Evolutionary conservation across 1,284 basidiomycete genomes (phyloP).

Genomic region (Rhizoctonia solani): DNA sequence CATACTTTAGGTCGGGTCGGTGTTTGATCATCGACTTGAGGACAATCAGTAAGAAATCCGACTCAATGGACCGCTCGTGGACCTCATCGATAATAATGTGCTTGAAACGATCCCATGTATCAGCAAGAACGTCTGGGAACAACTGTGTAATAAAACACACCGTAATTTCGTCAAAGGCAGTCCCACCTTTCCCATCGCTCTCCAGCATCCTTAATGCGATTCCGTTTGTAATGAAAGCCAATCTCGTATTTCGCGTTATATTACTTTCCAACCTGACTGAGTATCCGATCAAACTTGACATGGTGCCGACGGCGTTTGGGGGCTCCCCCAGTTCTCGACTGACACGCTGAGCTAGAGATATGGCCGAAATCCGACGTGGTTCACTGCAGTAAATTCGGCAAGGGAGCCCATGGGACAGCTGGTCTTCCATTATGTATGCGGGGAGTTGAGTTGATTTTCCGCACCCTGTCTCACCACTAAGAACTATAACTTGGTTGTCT

Average conservation of each 20-base stretch:
- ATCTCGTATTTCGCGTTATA: constrained; percentile 75
- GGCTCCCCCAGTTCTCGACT: constrained; percentile 91
- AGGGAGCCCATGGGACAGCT: constrained; percentile 76
- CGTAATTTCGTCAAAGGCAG: constrained; percentile 92
- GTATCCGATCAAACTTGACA: constrained; percentile 87
- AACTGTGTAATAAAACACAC: constrained; percentile 50
- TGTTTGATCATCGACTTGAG: constrained; percentile 85
- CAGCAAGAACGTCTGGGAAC: constrained; percentile 1
- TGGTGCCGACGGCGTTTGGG: constrained; percentile 77
- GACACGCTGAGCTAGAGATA: constrained; percentile 95
- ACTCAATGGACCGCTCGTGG: constrained; percentile 96
- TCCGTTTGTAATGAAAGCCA: constrained; percentile 91
- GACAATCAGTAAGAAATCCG: constrained; percentile 95
- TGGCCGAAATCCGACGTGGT: constrained; percentile 94
- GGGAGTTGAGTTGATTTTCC: constrained; percentile 99
- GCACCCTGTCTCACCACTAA: constrained; percentile 98
- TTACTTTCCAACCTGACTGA: constrained; percentile 94
- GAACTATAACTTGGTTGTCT: constrained; percentile 83
- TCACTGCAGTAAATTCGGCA: constrained; percentile 98
- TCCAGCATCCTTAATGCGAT: constrained; percentile 98
- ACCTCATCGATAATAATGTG: constrained; percentile 90
- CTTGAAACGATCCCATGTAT: constrained; percentile 46
- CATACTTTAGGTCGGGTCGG: constrained; percentile 81
- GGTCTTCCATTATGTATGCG: constrained; percentile 91
- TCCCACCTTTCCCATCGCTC: constrained; percentile 67